phyloP scores from a whole-genome alignment of 371 early-diverging fungal genomes.

The Coemansia sp. region DNA sequence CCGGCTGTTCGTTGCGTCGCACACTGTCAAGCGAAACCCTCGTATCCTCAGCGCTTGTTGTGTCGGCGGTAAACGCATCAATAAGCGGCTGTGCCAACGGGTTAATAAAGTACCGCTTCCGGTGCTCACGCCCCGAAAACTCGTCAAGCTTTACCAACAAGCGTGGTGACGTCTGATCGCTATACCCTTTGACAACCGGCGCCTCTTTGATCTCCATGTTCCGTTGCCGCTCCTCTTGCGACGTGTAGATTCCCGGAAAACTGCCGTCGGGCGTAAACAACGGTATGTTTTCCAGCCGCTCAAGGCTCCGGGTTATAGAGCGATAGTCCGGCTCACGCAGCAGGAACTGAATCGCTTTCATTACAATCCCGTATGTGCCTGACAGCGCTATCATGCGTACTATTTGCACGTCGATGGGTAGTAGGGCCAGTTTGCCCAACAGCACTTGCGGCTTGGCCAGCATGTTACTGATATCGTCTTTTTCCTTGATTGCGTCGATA shows the following conservation, averaged over 20 bases:
- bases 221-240: constrained; percentile 1
- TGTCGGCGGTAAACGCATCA: constrained; percentile 15
- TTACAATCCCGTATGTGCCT: constrained; percentile 53
- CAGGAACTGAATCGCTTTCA: constrained; percentile 26
- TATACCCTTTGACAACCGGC: constrained; percentile 3
- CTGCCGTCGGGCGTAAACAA: constrained; percentile 16
- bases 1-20: background rate
- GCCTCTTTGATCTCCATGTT: constrained; percentile 12
- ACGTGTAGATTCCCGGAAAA: constrained; percentile 25
- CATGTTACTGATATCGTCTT: constrained; percentile 26
- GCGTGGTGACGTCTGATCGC: constrained; percentile 9
- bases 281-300: constrained; percentile 20
- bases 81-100: constrained; percentile 21
- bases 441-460: constrained; percentile 21
- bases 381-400: constrained; percentile 53
- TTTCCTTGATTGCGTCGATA: constrained; percentile 22
- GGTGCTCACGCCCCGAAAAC: constrained; percentile 56
- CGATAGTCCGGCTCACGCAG: constrained; percentile 5
- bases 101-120: constrained; percentile 54
- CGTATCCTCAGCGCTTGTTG: background rate
- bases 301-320: constrained; percentile 13
- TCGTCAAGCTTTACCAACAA: constrained; percentile 43
- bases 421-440: constrained; percentile 33
- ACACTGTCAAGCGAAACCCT: background rate
- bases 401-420: constrained; percentile 58